A percentile compares a stretch with the other conserved stretches of the same genome.
Evolutionary conservation across 2,329 filamentous ascomycete species (phyloP).

Genomic region (Aspergillus ibericus): DNA sequence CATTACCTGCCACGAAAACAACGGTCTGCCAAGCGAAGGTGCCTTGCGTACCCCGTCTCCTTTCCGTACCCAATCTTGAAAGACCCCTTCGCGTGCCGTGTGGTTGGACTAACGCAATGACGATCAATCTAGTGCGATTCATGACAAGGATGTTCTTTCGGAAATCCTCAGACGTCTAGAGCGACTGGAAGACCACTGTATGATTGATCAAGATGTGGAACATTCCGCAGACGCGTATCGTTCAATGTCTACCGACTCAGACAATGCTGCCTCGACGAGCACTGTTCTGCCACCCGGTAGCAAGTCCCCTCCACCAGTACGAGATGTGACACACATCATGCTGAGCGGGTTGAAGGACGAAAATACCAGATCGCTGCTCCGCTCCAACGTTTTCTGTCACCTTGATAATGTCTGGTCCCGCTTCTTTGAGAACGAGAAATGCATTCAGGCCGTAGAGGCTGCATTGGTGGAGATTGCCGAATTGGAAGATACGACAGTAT

Average conservation of each 20-base stretch:
- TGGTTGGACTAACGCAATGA: background rate
- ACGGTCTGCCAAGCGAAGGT: slow-evolving; percentile 12
- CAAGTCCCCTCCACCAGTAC: background rate
- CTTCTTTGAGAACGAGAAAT: slow-evolving; percentile 13
- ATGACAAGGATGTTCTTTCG: slow-evolving; percentile 11
- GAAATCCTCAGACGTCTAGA: slow-evolving; percentile 15
- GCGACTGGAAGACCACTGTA: slow-evolving; percentile 19
- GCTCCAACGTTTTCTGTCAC: slow-evolving; percentile 16
- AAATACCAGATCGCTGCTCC: background rate
- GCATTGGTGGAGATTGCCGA: slow-evolving; percentile 14
- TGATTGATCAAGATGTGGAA: background rate
- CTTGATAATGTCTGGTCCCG: slow-evolving; percentile 9
- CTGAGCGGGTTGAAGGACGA: slow-evolving; percentile 5
- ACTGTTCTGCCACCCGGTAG: background rate
- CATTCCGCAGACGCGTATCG: background rate
- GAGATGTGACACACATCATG: background rate
- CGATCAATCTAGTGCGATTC: background rate
- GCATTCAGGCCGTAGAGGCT: slow-evolving; percentile 8
- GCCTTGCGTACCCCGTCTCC: background rate
- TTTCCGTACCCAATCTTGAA: background rate
- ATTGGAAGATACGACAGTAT: background rate
- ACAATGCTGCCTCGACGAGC: background rate
- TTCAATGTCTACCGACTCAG: slow-evolving; percentile 4
- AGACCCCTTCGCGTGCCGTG: too few relatives aligned
- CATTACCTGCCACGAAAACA: slow-evolving; percentile 17